Evolutionary conservation across 192 early-diverging fungal genomes (phyloP), one percentile per base, ranked within the genome.

Genomic region (Funneliformis mosseae): DNA sequence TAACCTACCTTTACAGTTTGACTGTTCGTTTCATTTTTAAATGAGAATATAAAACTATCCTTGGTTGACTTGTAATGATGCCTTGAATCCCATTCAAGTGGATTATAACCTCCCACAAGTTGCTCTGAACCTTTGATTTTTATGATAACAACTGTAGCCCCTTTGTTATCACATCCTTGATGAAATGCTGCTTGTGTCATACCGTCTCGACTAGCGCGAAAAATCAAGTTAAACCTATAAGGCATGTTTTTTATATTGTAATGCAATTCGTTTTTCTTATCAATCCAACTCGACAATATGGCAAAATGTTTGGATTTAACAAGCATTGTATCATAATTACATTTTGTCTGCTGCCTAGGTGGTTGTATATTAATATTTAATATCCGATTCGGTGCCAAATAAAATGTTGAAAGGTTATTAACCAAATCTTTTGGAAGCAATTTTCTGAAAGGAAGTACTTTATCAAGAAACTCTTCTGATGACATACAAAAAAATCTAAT

Each of bases 91-190:
- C 63, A 66, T 21, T 2, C 4, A 41, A 43, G 9, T 23, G 71
- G 71, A 45, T 73, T 73, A 73, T 73, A 73, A 23, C 70, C 70
- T n/a, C 70, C 70, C 16, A 72, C n/a, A 5, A 72, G 12, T 42
- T 72, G 33, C 6, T n/a, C 38, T 33, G n/a, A 33, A 41, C 39
- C n/a, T n/a, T 4, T 0, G 42, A 72, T 5, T 72, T 72, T 72
- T 10, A 45, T 8, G 0, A 72, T 0, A 33, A 72, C 9, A 5
- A 72, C 8, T 12, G 70, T 72, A 28, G 33, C 38, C 0, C 41
- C 41, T 72, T 72, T 72, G n/a, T 38, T 23, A 23, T n/a, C 33
- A 21, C 70, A 72, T 9, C 18, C 10, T 4, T 1, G 5, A 23
- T 38, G 21, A 42, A 72, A 72, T 72, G 6, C 8, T 0, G 6